Conservation (phyloP, 768 basidiomycete genomes). For the Collybiopsis luxurians region DNA sequence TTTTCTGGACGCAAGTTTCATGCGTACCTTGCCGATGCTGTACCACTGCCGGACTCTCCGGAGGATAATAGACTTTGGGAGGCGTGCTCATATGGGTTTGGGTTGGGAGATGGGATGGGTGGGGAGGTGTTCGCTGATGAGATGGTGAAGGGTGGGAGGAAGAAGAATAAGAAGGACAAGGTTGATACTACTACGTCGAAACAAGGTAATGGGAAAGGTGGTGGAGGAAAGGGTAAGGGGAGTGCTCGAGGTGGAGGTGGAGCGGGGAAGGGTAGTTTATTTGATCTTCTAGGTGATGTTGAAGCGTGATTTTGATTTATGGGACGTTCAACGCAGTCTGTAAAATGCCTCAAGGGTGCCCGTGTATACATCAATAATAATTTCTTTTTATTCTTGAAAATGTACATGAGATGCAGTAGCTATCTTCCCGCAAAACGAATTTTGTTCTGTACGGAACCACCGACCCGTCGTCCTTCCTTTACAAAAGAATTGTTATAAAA, state of each 20-base stretch:
- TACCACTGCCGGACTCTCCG: conserved; percentile 23
- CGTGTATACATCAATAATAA: no score
- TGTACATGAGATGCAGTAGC: no score
- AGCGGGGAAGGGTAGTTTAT: conserved; percentile 18
- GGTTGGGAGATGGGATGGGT: neutral
- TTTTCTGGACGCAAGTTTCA: conserved; percentile 68
- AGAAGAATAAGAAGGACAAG: conserved; percentile 32
- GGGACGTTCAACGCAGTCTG: no score
- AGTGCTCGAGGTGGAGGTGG: no score
- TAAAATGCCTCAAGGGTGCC: no score
- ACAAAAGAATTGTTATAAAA: conserved; percentile 30
- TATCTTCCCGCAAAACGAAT: no score
- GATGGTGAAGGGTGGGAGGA: conserved; percentile 50
- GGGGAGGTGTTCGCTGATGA: conserved; percentile 21
- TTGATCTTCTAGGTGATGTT: conserved; percentile 16
- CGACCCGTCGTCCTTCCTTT: conserved; percentile 68
- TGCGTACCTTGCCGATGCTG: conserved; percentile 37
- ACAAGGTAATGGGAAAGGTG: neutral
- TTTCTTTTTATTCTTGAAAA: no score
- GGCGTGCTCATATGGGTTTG: conserved; percentile 41
- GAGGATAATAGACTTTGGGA: conserved; percentile 32
- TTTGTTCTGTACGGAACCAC: conserved; percentile 69
- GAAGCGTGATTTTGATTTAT: conserved; percentile 6
- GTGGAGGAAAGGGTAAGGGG: conserved; percentile 18
- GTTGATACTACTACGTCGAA: conserved; percentile 2